Conservation (phyloP, 2,329 filamentous ascomycete genomes). For the Hypomyces perniciosus region DNA sequence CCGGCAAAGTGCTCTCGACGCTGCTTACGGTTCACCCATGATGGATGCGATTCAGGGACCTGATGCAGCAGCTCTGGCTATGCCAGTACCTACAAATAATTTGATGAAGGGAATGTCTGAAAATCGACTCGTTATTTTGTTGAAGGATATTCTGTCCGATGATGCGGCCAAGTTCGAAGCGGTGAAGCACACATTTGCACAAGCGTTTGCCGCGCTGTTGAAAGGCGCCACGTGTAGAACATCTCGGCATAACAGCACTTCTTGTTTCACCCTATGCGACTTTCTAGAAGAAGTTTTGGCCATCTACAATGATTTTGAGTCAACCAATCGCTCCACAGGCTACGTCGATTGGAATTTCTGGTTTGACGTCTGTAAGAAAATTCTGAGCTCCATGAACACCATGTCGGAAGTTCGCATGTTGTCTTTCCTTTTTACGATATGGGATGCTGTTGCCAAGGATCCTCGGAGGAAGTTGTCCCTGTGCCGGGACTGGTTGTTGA, state of each 20-base stretch:
- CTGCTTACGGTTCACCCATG: slow-evolving; percentile 36
- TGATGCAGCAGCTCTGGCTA: slow-evolving; percentile 60
- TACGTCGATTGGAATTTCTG: slow-evolving; percentile 78
- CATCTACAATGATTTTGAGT: slow-evolving; percentile 48
- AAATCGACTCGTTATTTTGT: slow-evolving; percentile 74
- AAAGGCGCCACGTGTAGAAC: slow-evolving; percentile 69
- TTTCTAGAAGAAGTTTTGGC: slow-evolving; percentile 77
- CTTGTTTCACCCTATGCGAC: slow-evolving; percentile 86
- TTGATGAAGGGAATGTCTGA: slow-evolving; percentile 78
- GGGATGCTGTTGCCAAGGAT: slow-evolving; percentile 65
- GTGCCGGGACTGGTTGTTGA: slow-evolving; percentile 69
- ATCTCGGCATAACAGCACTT: slow-evolving; percentile 73
- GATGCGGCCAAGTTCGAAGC: slow-evolving; percentile 31
- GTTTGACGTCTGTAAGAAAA: slow-evolving; percentile 71
- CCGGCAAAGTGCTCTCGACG: slow-evolving; percentile 55
- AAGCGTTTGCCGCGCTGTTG: slow-evolving; percentile 66
- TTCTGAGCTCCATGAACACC: slow-evolving; percentile 78
- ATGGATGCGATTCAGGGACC: slow-evolving; percentile 44
- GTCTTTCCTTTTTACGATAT: slow-evolving; percentile 73
- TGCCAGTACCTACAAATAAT: slow-evolving; percentile 61
- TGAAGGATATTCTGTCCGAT: slow-evolving; percentile 69
- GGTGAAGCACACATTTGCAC: slow-evolving; percentile 65
- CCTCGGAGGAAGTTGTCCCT: slow-evolving; percentile 61
- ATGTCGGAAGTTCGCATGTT: slow-evolving; percentile 84
- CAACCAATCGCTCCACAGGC: slow-evolving; percentile 30